phyloP scores from a whole-genome alignment of 129 eudicot genomes.

The Pulicaria dysenterica region DNA sequence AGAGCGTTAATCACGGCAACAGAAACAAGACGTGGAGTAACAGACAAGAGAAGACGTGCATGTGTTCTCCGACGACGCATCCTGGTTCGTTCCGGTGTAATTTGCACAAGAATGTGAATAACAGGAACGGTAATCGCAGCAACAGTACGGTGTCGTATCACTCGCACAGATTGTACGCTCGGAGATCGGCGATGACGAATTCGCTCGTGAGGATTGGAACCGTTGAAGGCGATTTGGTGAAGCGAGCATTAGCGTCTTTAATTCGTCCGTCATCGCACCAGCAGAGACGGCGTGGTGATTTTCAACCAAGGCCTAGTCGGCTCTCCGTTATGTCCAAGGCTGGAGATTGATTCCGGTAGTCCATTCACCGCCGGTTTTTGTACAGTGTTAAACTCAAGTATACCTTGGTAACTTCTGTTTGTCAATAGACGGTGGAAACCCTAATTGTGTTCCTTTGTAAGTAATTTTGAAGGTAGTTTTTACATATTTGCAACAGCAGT shows the following conservation, averaged over 20 bases:
- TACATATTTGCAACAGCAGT: neutral
- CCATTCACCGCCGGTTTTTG: neutral
- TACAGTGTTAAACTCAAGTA: neutral
- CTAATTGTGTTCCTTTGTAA: conserved; percentile 1
- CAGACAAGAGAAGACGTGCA: conserved; percentile 57
- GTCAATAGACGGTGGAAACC: conserved; percentile 23
- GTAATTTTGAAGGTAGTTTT: neutral
- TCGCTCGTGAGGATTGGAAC: conserved; percentile 66
- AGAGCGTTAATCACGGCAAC: conserved; percentile 19
- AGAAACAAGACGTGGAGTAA: conserved; percentile 22
- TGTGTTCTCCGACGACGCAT: conserved; percentile 86
- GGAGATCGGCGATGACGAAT: conserved; percentile 80
- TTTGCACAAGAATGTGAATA: conserved; percentile 46
- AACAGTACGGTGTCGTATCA: conserved; percentile 40
- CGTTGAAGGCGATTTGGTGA: conserved; percentile 69
- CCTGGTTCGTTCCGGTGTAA: conserved; percentile 86
- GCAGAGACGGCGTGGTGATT: conserved; percentile 54
- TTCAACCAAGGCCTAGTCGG: conserved; percentile 67
- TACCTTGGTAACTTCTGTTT: neutral
- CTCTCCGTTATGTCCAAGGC: conserved; percentile 60
- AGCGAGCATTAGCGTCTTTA: conserved; percentile 58
- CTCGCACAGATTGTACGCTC: conserved; percentile 44
- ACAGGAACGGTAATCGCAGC: neutral
- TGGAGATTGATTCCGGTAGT: conserved; percentile 12
- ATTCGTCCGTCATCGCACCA: conserved; percentile 71